phyloP scores from a whole-genome alignment of 2,329 filamentous ascomycete species.

The Nothophaeocryptopus gaeumannii region DNA sequence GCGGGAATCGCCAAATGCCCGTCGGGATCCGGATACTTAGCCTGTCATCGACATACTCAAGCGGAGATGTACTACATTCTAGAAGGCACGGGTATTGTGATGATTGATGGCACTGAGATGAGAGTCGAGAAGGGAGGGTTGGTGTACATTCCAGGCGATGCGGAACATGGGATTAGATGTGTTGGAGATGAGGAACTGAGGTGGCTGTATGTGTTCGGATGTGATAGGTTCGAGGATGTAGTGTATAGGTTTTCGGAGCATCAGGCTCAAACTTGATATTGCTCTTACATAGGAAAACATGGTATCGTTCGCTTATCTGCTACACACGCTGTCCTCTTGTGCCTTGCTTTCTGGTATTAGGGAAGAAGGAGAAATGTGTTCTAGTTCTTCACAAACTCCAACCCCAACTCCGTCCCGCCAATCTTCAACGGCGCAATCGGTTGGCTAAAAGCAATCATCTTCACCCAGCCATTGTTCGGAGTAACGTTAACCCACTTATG shows the following conservation, averaged over 20 bases:
- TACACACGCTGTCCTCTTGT: too few species aligned
- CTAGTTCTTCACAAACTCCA: too few species aligned
- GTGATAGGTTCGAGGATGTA: conserved; percentile 10
- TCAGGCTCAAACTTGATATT: too few species aligned
- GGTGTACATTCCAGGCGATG: conserved; percentile 44
- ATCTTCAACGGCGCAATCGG: too few species aligned
- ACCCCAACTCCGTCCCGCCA: too few species aligned
- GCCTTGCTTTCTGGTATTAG: too few species aligned
- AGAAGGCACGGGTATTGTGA: conserved; percentile 37
- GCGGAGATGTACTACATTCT: conserved; percentile 46
- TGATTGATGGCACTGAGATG: conserved; percentile 38
- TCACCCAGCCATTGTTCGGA: too few species aligned
- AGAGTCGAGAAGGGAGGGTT: conserved; percentile 35
- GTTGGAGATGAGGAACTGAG: conserved; percentile 1
- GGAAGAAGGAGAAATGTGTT: too few species aligned
- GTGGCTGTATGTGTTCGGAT: conserved; percentile 16
- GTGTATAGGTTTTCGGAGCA: conserved; percentile 11
- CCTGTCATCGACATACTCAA: conserved; percentile 41
- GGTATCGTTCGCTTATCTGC: too few species aligned
- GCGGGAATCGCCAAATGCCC: conserved; percentile 40
- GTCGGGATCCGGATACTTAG: conserved; percentile 35
- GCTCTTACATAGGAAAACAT: too few species aligned
- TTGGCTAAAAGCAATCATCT: neutral
- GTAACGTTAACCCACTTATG: too few species aligned
- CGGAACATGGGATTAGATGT: conserved; percentile 40